Percentiles rank a stretch among this genome's conserved stretches.
phyloP scores from a whole-genome alignment of 805 yeast species.

The Torulaspora indica region DNA sequence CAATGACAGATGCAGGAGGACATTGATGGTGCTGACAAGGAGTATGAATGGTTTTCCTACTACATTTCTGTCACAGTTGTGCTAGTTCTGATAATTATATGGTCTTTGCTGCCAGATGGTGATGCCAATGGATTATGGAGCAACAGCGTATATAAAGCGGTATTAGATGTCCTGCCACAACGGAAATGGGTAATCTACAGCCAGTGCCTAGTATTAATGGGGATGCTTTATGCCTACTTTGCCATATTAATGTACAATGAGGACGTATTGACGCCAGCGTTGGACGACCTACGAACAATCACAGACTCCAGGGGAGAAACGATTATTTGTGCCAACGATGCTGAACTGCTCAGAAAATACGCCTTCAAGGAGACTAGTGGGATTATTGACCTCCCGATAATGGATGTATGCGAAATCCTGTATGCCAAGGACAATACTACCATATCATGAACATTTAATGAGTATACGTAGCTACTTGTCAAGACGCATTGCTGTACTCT shows the following conservation, averaged over 20 bases:
- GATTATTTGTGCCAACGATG: slow-evolving; percentile 22
- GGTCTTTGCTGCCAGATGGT: slow-evolving; percentile 65
- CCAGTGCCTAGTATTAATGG: slow-evolving; percentile 65
- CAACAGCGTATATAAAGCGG: slow-evolving; percentile 32
- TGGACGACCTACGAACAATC: slow-evolving; percentile 58
- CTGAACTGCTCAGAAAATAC: slow-evolving; percentile 32
- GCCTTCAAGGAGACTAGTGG: slow-evolving; percentile 67
- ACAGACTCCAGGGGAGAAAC: slow-evolving; percentile 59
- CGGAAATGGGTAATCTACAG: slow-evolving; percentile 86
- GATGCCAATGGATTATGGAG: slow-evolving; percentile 7
- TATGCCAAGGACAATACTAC: slow-evolving; percentile 36
- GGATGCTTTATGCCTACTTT: slow-evolving; percentile 67
- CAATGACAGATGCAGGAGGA: slow-evolving; percentile 8
- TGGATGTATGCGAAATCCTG: slow-evolving; percentile 60
- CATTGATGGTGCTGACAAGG: slow-evolving; percentile 36
- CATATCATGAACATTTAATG: background rate
- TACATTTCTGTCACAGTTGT: slow-evolving; percentile 62
- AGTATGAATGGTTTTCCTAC: slow-evolving; percentile 83
- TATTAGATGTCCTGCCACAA: slow-evolving; percentile 72
- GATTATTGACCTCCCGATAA: slow-evolving; percentile 78
- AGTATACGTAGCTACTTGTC: too few species aligned
- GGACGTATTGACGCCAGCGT: slow-evolving; percentile 61
- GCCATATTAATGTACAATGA: slow-evolving; percentile 67
- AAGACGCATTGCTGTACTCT: background rate
- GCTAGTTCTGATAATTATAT: slow-evolving; percentile 53